phyloP scores from a whole-genome alignment of 2,329 filamentous ascomycete species.

The Teratosphaeria destructans region DNA sequence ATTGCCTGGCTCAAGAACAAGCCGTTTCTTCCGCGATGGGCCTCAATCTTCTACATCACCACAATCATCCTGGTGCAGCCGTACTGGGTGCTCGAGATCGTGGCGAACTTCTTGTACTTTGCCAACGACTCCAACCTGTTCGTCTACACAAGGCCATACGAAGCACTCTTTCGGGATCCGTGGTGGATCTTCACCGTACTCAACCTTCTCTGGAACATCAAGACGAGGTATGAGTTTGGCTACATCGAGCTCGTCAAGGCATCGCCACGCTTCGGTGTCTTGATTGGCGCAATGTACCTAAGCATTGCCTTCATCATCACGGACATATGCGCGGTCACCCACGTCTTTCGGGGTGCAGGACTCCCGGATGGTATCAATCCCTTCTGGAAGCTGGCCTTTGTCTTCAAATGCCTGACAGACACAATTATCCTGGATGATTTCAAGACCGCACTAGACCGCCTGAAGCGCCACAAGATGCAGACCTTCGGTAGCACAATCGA shows the following conservation, averaged over 20 bases:
- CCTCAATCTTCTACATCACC: slow-evolving; percentile 47
- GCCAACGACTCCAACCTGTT: slow-evolving; percentile 36
- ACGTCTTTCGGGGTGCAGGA: slow-evolving; percentile 17
- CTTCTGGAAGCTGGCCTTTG: slow-evolving; percentile 54
- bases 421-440: slow-evolving; percentile 59
- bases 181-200: slow-evolving; percentile 58
- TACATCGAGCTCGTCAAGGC: slow-evolving; percentile 46
- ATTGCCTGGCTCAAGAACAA: slow-evolving; percentile 58
- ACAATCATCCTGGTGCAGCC: slow-evolving; percentile 50
- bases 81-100: slow-evolving; percentile 56
- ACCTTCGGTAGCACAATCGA: slow-evolving; percentile 17
- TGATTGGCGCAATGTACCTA: slow-evolving; percentile 51
- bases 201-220: slow-evolving; percentile 54
- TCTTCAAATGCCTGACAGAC: slow-evolving; percentile 59
- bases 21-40: slow-evolving; percentile 38
- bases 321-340: slow-evolving; percentile 50
- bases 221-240: slow-evolving; percentile 49
- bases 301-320: slow-evolving; percentile 51
- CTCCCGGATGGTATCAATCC: slow-evolving; percentile 50
- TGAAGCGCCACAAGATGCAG: slow-evolving; percentile 36
- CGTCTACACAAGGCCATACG: slow-evolving; percentile 45
- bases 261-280: slow-evolving; percentile 54
- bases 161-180: slow-evolving; percentile 53
- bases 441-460: slow-evolving; percentile 46
- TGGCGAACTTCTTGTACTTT: slow-evolving; percentile 49